Conservation (phyloP, 805 yeast genomes). For the Spathaspora gorwiae region DNA sequence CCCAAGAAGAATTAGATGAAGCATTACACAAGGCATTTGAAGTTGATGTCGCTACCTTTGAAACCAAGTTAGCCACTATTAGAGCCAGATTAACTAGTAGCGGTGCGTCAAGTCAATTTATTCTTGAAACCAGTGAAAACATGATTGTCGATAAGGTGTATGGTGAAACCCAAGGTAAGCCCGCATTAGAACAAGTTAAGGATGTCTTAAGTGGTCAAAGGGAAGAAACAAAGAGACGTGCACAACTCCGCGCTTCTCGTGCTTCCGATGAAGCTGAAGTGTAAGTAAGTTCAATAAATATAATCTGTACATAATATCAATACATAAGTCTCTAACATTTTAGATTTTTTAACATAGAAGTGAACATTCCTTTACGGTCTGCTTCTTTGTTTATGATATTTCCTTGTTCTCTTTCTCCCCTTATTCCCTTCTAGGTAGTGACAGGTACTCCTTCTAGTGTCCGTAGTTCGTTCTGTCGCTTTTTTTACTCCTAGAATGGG, state of each 20-base stretch:
- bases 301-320: too few relatives aligned
- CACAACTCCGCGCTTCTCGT: slow-evolving; percentile 14
- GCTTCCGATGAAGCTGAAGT: too few relatives aligned
- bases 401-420: too few relatives aligned
- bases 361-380: too few relatives aligned
- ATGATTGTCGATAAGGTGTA: slow-evolving; percentile 31
- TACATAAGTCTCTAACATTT: too few relatives aligned
- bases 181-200: slow-evolving; percentile 36
- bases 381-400: too few relatives aligned
- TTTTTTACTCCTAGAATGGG: too few relatives aligned
- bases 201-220: slow-evolving; percentile 37
- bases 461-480: too few relatives aligned
- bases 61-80: slow-evolving; percentile 26
- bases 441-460: too few relatives aligned
- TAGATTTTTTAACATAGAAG: too few relatives aligned
- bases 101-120: slow-evolving; percentile 20
- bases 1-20: slow-evolving; percentile 58
- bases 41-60: slow-evolving; percentile 31
- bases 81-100: slow-evolving; percentile 33
- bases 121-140: slow-evolving; percentile 26
- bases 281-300: too few relatives aligned
- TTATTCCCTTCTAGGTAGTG: too few relatives aligned
- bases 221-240: slow-evolving; percentile 33
- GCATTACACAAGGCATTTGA: slow-evolving; percentile 58
- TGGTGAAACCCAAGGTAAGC: slow-evolving; percentile 39